phyloP scores from a whole-genome alignment of 1,284 basidiomycete genomes.

The Taiwanofungus camphoratus region DNA sequence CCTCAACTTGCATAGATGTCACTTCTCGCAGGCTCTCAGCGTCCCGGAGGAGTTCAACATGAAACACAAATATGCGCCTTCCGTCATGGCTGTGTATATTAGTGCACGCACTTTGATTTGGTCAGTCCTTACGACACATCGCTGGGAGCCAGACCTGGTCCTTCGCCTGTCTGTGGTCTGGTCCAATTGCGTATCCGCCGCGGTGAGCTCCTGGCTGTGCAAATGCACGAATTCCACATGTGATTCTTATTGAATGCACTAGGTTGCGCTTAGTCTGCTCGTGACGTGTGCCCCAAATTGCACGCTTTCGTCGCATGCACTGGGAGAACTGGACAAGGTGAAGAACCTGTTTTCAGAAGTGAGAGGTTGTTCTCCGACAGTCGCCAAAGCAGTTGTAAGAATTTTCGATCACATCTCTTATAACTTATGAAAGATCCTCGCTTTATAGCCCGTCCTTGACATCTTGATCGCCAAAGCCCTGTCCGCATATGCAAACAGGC shows the following conservation, averaged over 20 bases:
- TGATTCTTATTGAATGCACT: background rate
- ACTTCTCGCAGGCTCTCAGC: conserved; percentile 66
- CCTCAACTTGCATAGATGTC: conserved; percentile 62
- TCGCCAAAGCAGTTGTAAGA: conserved; percentile 55
- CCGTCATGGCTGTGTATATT: conserved; percentile 59
- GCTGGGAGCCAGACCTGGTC: conserved; percentile 43
- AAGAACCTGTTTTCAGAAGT: conserved; percentile 54
- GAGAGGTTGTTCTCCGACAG: conserved; percentile 46
- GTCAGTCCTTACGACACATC: conserved; percentile 49
- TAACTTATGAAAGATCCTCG: background rate
- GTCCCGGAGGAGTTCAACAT: conserved; percentile 54
- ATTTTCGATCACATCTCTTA: no score
- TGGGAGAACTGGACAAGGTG: conserved; percentile 58
- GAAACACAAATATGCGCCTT: conserved; percentile 51
- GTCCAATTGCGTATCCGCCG: conserved; percentile 60
- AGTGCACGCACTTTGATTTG: conserved; percentile 54
- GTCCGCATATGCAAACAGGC: conserved; percentile 20
- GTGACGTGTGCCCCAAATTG: conserved; percentile 58
- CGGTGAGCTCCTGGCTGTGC: conserved; percentile 33
- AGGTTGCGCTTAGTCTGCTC: conserved; percentile 66
- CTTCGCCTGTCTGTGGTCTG: conserved; percentile 57
- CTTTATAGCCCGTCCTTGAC: conserved; percentile 21
- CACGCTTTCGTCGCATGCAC: conserved; percentile 51
- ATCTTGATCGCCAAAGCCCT: conserved; percentile 19
- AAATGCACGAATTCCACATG: conserved; percentile 9